Evolutionary conservation across 2,329 filamentous ascomycete genomes (phyloP).

Genomic region (Onygenales sp.): DNA sequence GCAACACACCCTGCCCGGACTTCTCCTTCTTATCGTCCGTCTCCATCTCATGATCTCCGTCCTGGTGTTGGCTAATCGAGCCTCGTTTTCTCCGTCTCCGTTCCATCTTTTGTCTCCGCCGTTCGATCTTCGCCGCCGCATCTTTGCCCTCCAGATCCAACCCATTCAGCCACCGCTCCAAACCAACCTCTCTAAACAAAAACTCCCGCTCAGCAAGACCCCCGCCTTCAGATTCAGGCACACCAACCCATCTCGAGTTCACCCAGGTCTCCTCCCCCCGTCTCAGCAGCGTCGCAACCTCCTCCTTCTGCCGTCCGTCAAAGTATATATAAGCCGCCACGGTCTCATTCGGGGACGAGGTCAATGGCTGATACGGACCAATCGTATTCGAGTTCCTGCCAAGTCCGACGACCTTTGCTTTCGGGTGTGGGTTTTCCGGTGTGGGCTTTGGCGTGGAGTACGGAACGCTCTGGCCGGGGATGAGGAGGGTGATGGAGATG

Average conservation of each 20-base stretch:
- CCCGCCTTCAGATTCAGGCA: conserved; percentile 82
- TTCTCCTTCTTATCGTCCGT: conserved; percentile 23
- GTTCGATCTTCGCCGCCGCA: conserved; percentile 67
- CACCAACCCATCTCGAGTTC: conserved; percentile 93
- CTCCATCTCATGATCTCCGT: conserved; percentile 24
- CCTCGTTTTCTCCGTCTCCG: conserved; percentile 72
- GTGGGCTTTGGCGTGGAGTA: conserved; percentile 84
- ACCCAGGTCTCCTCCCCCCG: conserved; percentile 98
- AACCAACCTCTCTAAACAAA: conserved; percentile 87
- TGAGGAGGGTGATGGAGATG: conserved; percentile 93
- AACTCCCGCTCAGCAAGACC: conserved; percentile 95
- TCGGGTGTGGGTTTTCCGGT: conserved; percentile 65
- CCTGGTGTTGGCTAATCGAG: conserved; percentile 46
- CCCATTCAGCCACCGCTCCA: conserved; percentile 94
- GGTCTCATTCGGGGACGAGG: conserved; percentile 87
- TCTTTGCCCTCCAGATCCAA: conserved; percentile 91
- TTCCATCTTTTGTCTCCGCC: conserved; percentile 60
- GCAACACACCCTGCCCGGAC: conserved; percentile 51
- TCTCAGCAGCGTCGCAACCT: conserved; percentile 85
- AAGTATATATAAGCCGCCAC: conserved; percentile 99
- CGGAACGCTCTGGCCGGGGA: conserved; percentile 76
- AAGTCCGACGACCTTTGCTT: conserved; percentile 69
- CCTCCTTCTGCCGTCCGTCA: conserved; percentile 87
- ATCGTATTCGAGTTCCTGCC: conserved; percentile 48
- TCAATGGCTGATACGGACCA: conserved; percentile 83